These are phyloP conservation scores for Acer saccharum DNA, from an alignment of 345 rosid genomes.

Conservation along the genomic window DNA sequence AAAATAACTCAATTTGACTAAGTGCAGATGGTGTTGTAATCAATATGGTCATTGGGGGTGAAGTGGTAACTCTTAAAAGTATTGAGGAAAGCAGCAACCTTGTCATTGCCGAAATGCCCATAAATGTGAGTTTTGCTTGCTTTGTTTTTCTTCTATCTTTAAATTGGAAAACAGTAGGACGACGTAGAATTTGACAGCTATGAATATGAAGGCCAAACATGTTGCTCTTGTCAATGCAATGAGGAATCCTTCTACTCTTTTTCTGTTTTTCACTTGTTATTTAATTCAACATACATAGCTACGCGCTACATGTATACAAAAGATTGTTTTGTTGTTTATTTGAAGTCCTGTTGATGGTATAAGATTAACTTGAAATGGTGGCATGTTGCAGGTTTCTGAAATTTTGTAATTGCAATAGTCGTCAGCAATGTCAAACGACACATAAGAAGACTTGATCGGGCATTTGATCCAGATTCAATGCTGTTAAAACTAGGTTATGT, in stretches of 20 bases:
- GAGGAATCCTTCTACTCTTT: neutral
- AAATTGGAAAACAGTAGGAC: neutral
- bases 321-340: neutral
- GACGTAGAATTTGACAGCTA: neutral
- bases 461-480: conserved; percentile 14
- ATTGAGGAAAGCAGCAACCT: conserved; percentile 73
- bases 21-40: conserved; percentile 84
- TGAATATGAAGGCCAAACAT: neutral
- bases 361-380: conserved; percentile 14
- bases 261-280: neutral
- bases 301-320: neutral
- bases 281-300: neutral
- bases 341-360: conserved; percentile 4
- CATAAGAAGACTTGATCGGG: neutral
- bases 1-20: neutral
- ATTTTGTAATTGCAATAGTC: conserved; percentile 50
- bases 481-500: neutral
- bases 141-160: neutral
- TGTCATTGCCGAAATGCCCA: conserved; percentile 88
- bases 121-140: conserved; percentile 51
- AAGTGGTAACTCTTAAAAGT: conserved; percentile 74
- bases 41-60: conserved; percentile 94
- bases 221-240: conserved; percentile 8
- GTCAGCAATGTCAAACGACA: conserved; percentile 10
- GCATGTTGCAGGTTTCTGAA: conserved; percentile 75